Evolutionary conservation across 2,329 filamentous ascomycete species (phyloP), one percentile per base, ranked within the genome.

Genomic region (Kalmusia sp.): DNA sequence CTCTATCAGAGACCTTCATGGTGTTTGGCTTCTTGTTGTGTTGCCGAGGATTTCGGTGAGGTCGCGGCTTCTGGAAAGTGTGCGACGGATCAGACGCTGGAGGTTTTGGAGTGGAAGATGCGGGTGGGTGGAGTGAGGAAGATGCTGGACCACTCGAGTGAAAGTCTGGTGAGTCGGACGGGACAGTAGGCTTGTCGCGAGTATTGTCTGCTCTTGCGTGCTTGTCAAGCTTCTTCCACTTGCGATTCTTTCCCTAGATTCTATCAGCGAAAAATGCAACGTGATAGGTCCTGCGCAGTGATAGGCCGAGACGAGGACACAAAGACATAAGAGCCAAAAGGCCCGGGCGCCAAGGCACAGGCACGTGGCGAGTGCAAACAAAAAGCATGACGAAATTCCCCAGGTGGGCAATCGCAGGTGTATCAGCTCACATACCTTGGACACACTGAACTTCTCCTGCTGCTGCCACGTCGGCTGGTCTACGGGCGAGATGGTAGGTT

Each of bases 391-490:
- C n/a, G n/a, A n/a, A n/a, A n/a, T n/a, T n/a, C n/a, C n/a, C n/a
- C n/a, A n/a, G n/a, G n/a, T n/a, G n/a, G n/a, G n/a, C n/a, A n/a
- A n/a, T 41, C 19, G 27, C 30, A 27, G 24, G 19, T 22, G 35
- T 21, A n/a, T 47, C 45, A 33, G 35, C 47, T 62, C 30, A 64
- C 65, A 51, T 59, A 64, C 66, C 30, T 51, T 47, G 7, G 11
- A 3, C 21, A 37, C 35, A 4, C 14, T 24, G 21, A 62, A 58
- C 6, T 54, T 49, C 31, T 63, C 21, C 41, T 61, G 4, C 30
- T 68, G 63, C 35, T 67, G 61, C 64, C 59, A 62, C 8, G 61
- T 65, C 48, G 62, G 46, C 8, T 33, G 6, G n/a, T 59, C 37
- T 7, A 7, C 22, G 14, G 34, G 22, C 4, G 11, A 6, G 15